Percentiles rank a stretch among this genome's conserved stretches.
Conservation (phyloP, 164 flowering plant genomes). For the Amborella trichopoda region DNA sequence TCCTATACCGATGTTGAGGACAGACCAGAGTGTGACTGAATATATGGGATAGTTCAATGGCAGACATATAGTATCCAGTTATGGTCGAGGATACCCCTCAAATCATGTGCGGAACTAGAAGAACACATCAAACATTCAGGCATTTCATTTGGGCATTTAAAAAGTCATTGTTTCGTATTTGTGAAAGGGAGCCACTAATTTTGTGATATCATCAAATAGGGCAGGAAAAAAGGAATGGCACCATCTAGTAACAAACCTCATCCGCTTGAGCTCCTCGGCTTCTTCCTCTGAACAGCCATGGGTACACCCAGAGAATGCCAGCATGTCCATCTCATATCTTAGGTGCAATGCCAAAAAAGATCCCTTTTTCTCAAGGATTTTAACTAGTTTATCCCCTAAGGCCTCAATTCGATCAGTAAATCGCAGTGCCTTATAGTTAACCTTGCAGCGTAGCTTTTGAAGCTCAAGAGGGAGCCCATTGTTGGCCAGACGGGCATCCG, state of each 20-base stretch:
- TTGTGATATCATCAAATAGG: too few relatives aligned
- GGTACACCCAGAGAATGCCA: slow-evolving; percentile 84
- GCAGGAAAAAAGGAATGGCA: neutral
- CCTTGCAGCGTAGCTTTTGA: slow-evolving; percentile 67
- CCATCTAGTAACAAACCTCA: slow-evolving; percentile 33
- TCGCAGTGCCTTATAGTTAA: slow-evolving; percentile 64
- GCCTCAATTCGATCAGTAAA: slow-evolving; percentile 65
- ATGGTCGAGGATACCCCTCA: too few relatives aligned
- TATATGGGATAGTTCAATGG: too few relatives aligned
- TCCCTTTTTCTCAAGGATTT: slow-evolving; percentile 41
- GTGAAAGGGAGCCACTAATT: too few relatives aligned
- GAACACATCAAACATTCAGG: neutral
- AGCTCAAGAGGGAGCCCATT: slow-evolving; percentile 50
- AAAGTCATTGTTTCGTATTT: too few relatives aligned
- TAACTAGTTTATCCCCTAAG: slow-evolving; percentile 48
- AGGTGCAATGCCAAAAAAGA: slow-evolving; percentile 66
- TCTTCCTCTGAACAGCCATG: slow-evolving; percentile 55
- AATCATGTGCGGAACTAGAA: too few relatives aligned
- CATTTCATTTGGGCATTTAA: too few relatives aligned
- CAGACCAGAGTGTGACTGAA: too few relatives aligned
- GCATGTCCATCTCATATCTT: slow-evolving; percentile 89
- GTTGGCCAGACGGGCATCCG: slow-evolving; percentile 80
- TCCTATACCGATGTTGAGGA: too few relatives aligned
- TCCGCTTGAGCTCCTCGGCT: slow-evolving; percentile 49
- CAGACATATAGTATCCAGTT: too few relatives aligned